Percentiles rank a stretch among this genome's conserved stretches.
phyloP scores from a whole-genome alignment of 2,329 filamentous ascomycete genomes.

The Talaromyces islandicus region DNA sequence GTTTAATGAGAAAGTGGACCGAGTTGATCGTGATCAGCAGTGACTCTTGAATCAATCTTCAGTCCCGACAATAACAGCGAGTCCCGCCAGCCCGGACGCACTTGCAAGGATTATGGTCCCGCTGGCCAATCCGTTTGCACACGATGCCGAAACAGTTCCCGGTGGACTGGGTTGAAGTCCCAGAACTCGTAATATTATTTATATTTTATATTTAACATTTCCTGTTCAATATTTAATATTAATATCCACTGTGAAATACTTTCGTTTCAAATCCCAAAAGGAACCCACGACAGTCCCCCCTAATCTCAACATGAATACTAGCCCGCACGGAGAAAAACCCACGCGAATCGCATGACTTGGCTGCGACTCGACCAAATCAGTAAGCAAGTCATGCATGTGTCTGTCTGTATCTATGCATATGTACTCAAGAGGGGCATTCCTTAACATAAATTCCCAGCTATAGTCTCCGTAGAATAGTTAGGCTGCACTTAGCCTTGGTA shows the following conservation, averaged over 20 bases:
- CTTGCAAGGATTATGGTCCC: neutral
- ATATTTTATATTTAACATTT: no score
- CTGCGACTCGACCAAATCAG: neutral
- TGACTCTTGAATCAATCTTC: no score
- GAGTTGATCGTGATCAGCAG: no score
- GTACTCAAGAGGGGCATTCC: neutral
- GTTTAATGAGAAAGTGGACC: no score
- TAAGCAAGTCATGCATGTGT: neutral
- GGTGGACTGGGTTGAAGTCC: neutral
- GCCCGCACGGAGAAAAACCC: neutral
- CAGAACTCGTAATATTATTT: no score
- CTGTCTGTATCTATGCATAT: neutral
- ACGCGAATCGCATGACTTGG: neutral
- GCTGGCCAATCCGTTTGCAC: neutral
- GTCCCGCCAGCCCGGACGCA: neutral
- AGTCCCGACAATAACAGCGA: neutral
- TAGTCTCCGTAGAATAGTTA: neutral
- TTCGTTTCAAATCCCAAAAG: no score
- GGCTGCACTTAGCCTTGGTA: neutral
- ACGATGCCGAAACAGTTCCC: neutral
- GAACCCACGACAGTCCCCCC: no score
- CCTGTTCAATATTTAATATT: no score
- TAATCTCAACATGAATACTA: no score
- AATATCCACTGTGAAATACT: no score
- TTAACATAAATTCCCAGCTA: no score